phyloP scores from a whole-genome alignment of 768 basidiomycete species.

The Cantharellus cinnabarinus region DNA sequence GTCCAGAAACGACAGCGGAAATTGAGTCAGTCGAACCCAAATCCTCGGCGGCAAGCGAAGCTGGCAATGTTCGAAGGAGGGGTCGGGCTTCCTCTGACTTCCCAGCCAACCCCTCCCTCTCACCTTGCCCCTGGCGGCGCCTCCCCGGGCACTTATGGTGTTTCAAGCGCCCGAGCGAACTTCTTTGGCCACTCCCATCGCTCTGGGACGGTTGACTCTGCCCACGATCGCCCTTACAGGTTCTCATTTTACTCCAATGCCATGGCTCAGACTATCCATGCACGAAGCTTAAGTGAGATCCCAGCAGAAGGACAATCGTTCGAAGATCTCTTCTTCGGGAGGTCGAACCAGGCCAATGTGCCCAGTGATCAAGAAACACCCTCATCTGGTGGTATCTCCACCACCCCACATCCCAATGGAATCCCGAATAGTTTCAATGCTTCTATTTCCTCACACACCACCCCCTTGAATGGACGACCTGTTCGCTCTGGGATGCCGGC shows the following conservation, averaged over 20 bases:
- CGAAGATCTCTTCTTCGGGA: slow-evolving; percentile 58
- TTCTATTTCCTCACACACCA: not conserved
- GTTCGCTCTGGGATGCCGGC: not conserved
- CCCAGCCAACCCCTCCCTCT: slow-evolving; percentile 24
- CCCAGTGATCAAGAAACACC: not conserved
- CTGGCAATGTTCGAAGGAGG: slow-evolving; percentile 71
- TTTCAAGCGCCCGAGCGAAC: not conserved
- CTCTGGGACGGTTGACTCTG: slow-evolving; percentile 8
- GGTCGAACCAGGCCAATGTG: not conserved
- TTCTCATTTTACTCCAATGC: slow-evolving; percentile 98
- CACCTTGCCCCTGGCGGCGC: slow-evolving; percentile 8
- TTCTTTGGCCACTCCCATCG: not conserved
- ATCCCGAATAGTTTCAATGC: not conserved
- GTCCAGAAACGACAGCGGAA: slow-evolving; percentile 54
- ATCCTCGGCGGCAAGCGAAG: slow-evolving; percentile 47
- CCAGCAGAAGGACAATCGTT: slow-evolving; percentile 88
- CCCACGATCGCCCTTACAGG: slow-evolving; percentile 76
- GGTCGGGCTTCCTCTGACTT: slow-evolving; percentile 21
- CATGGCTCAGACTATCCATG: slow-evolving; percentile 82
- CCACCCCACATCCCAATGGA: not conserved
- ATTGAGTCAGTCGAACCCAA: slow-evolving; percentile 60
- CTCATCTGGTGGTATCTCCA: not conserved
- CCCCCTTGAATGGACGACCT: not conserved
- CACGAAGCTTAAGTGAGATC: slow-evolving; percentile 76
- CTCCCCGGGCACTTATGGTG: slow-evolving; percentile 1